Evolutionary conservation across 2,329 filamentous ascomycete genomes (phyloP).

Genomic region (Pezicula radicicola): DNA sequence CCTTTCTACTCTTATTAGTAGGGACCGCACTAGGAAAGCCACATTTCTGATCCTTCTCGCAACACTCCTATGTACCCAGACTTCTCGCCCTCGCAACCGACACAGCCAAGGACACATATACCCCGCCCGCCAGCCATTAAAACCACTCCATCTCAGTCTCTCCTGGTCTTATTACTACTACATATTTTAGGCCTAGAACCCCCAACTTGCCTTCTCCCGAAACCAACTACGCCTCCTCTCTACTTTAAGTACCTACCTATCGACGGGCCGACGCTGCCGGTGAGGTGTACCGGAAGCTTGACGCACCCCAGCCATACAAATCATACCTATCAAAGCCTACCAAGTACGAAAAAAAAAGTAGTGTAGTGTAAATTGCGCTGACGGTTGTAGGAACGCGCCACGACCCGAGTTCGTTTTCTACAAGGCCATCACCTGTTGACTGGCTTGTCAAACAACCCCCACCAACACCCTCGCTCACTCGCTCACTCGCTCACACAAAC

Average conservation of each 20-base stretch:
- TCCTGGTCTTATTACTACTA: no score
- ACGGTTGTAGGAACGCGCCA: slow-evolving; percentile 22
- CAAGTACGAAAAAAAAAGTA: no score
- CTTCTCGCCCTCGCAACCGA: no score
- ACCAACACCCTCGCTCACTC: neutral
- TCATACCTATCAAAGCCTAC: no score
- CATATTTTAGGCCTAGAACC: neutral
- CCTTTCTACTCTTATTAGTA: neutral
- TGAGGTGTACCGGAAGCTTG: slow-evolving; percentile 17
- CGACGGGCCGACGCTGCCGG: slow-evolving; percentile 25
- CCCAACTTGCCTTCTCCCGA: slow-evolving; percentile 8
- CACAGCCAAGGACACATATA: no score
- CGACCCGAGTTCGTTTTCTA: slow-evolving; percentile 17
- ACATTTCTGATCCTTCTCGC: no score
- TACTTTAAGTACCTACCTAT: slow-evolving; percentile 12
- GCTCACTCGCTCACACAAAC: no score
- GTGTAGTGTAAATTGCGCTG: slow-evolving; percentile 15
- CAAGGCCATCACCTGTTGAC: slow-evolving; percentile 1
- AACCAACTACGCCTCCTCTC: slow-evolving; percentile 8
- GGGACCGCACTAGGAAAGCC: neutral
- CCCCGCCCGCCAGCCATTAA: no score
- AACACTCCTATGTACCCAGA: no score
- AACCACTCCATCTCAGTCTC: no score
- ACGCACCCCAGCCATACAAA: slow-evolving; percentile 19
- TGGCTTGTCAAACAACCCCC: slow-evolving; percentile 1